phyloP scores from a whole-genome alignment of 805 yeast species.

The Saccharomycopsis capsularis region DNA sequence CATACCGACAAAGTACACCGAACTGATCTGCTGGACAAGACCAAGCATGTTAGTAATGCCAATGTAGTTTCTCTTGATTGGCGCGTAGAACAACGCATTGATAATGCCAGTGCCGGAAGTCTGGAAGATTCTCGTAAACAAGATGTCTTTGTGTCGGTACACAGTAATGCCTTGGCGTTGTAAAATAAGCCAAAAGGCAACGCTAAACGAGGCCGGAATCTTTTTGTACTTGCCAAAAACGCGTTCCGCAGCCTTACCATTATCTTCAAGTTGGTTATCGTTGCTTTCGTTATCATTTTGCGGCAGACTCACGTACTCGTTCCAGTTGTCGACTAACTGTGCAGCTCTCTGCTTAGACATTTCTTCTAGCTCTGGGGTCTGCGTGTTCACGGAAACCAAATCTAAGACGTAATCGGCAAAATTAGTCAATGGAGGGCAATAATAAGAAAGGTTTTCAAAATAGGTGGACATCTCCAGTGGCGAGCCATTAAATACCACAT shows the following conservation, averaged over 20 bases:
- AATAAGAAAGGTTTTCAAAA: constrained; percentile 43
- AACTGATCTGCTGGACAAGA: constrained; percentile 62
- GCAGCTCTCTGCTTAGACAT: constrained; percentile 37
- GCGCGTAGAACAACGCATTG: constrained; percentile 61
- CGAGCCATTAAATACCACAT: constrained; percentile 60
- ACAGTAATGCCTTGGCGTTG: constrained; percentile 38
- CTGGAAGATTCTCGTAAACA: constrained; percentile 60
- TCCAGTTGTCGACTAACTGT: constrained; percentile 35
- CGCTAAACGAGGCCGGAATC: constrained; percentile 20
- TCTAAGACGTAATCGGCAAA: constrained; percentile 74
- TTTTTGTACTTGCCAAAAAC: constrained; percentile 23
- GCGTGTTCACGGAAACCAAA: constrained; percentile 51
- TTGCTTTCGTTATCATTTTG: not conserved
- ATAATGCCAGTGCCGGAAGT: constrained; percentile 56
- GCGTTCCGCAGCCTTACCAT: not conserved
- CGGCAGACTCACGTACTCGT: no score
- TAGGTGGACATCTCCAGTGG: constrained; percentile 40
- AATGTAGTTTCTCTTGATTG: constrained; percentile 37
- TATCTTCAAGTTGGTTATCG: not conserved
- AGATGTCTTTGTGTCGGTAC: constrained; percentile 47
- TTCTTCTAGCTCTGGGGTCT: constrained; percentile 36
- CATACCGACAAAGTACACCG: constrained; percentile 73
- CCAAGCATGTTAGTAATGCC: constrained; percentile 69
- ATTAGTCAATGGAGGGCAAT: constrained; percentile 55
- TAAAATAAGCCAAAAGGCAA: constrained; percentile 18